Conservation (phyloP, 2,329 filamentous ascomycete species). For the Eutypella sp. region DNA sequence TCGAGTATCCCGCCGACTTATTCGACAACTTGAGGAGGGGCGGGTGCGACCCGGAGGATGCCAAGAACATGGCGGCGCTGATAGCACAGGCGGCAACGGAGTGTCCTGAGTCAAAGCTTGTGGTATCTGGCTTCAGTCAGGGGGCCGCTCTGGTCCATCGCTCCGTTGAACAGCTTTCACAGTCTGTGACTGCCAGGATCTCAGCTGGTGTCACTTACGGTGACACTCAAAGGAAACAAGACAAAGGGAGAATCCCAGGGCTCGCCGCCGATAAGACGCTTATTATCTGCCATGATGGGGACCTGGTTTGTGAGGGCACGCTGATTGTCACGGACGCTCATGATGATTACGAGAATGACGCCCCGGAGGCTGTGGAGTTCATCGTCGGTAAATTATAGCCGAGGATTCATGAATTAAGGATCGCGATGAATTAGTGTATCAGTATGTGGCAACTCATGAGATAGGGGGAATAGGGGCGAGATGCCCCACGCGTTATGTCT, state of each 20-base stretch:
- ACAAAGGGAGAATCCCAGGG: conserved; percentile 26
- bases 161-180: conserved; percentile 27
- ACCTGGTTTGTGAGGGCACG: conserved; percentile 46
- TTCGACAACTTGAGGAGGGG: conserved; percentile 18
- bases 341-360: conserved; percentile 9
- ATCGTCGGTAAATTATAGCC: conserved; percentile 14
- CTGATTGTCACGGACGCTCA: conserved; percentile 26
- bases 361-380: conserved; percentile 13
- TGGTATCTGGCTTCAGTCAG: conserved; percentile 36
- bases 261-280: conserved; percentile 26
- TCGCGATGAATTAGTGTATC: no score
- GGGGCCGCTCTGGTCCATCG: conserved; percentile 41
- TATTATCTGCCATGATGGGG: conserved; percentile 44
- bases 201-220: conserved; percentile 38
- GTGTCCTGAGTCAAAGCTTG: conserved; percentile 36
- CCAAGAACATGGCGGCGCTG: conserved; percentile 28
- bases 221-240: conserved; percentile 33
- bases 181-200: conserved; percentile 24
- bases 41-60: conserved; percentile 29
- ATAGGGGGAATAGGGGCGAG: no score
- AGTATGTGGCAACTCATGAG: no score
- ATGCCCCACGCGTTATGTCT: no score
- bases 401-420: no score
- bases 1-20: conserved; percentile 19
- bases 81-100: conserved; percentile 27